phyloP scores from a whole-genome alignment of 805 yeast species.

The Candida broadrunensis region DNA sequence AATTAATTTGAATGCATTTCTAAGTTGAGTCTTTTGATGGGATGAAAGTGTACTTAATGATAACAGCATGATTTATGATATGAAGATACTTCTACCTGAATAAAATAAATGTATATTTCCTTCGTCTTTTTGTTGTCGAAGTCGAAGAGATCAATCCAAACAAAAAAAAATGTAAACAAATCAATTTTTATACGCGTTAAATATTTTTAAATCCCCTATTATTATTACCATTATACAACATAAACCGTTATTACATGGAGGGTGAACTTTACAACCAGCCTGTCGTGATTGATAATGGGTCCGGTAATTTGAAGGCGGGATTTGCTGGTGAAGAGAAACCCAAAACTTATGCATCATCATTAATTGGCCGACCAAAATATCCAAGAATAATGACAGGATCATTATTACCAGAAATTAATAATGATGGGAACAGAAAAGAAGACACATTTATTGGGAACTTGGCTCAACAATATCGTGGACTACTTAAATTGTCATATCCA shows the following conservation, averaged over 20 bases:
- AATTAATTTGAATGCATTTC: conserved; percentile 74
- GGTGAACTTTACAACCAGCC: conserved; percentile 40
- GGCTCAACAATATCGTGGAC: conserved; percentile 77
- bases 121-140: no score
- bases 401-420: conserved; percentile 11
- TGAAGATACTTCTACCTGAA: no score
- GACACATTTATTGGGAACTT: conserved; percentile 71
- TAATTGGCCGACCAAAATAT: conserved; percentile 83
- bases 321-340: conserved; percentile 92
- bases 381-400: conserved; percentile 71
- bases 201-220: no score
- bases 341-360: conserved; percentile 55
- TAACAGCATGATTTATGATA: conserved; percentile 13
- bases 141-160: no score
- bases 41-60: conserved; percentile 47
- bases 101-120: no score
- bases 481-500: conserved; percentile 70
- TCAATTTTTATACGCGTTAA: no score
- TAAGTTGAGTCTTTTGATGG: conserved; percentile 61
- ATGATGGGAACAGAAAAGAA: conserved; percentile 47
- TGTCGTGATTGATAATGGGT: conserved; percentile 57
- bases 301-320: conserved; percentile 83
- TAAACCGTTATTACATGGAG: no score
- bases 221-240: no score
- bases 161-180: no score